Evolutionary conservation across 1,284 basidiomycete species (phyloP), one percentile per base, ranked within the genome.

Genomic region (Phlebopus sp.): DNA sequence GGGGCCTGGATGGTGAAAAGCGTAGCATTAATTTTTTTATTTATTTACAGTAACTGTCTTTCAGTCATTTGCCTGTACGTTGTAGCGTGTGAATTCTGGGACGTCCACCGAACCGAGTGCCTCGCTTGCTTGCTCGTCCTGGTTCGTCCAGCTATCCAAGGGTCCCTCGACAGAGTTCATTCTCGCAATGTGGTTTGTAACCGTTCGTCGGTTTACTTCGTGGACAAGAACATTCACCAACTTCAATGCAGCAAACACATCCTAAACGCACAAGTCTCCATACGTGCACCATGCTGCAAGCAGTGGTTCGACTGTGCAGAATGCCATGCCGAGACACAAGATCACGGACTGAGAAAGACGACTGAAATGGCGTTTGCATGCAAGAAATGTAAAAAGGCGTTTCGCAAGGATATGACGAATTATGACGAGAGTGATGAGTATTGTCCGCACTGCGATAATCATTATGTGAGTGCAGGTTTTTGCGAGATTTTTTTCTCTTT

Each of bases 361-460:
- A 78, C 74, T 37, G 96, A 98, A 72, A 94, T 99, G 92, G 76
- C 76, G 0, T 97, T 99, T 66, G 73, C 91, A 59, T 99, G 97
- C 77, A 99, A 99, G 70, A 97, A 97, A 71, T 99, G 97, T 76
- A 90, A 90, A 66, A 95, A 95, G 70, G 94, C 92, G 2, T 98
- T 99, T 68, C 73, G 96, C 53, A 98, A 99, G 71, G 92, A 97
- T 67, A 92, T 97, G 86, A 58, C 76, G 0, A 72, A 69, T 23
- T 98, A 92, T 63, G 97, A 99, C 62, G 93, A 97, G 66, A 90
- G 90, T 55, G 96, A 99, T 66, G 96, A 99, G 71, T 98, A 86
- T 68, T 99, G 97, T 65, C 96, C 97, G 0, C 89, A 97, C 69
- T 98, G 96, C 66, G 94, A 97, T 68, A 98, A 99, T 65, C 92